Base-by-base conservation (phyloP, 768 basidiomycete species). In the Naematelia encephala region DNA sequence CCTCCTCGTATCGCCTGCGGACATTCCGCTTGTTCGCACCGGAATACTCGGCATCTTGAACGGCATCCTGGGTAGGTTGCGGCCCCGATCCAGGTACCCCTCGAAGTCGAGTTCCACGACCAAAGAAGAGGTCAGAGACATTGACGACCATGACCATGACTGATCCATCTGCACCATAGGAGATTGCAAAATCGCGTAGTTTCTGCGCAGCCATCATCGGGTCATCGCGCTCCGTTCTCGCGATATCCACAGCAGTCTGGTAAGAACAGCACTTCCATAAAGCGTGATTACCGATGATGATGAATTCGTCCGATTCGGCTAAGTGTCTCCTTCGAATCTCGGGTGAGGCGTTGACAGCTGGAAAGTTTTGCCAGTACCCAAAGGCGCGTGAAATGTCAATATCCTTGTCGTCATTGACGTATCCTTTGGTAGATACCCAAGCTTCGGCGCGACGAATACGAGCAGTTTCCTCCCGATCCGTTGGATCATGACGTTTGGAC, bases 141-240 rank as follows among this genome's bases (percentile, higher is more conserved):
- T 84, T 84, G 66, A 98, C 84, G 30, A 97, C 91, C 94, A 98
- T 98, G 79, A 98, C 92, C 92, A 98, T 97, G 49, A 87, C 88
- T 61, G 86, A 89, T 13, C 90, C 90, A 55, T 89, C 86, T 16
- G 92, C 90, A 1, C 96, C 96, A 77, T 97, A 97, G 66, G 90
- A 91, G 72, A 99, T 90, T 5, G 96, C 91, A 62, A 97, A 89
- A 75, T 99, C 96, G 49, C 96, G 84, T 43, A 99, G 78, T 79
- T 96, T 98, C 80, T 97, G 93, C 0, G 96, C 91, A 3, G 96
- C 96, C 70, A 91, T 86, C 86, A 88, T 87, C 0, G 87, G 87
- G 66, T 88, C 85, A 16, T 79, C 77, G 34, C 82, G 77, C 68
- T 88, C 88, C 5, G 84, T 83, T 39, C 89, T 83, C 0, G 91